A percentile compares a stretch with the other conserved stretches of the same genome.
These are phyloP conservation scores for Dioscorea dumetorum DNA, from an alignment of 106 monocot genomes.

Conservation along the genomic window DNA sequence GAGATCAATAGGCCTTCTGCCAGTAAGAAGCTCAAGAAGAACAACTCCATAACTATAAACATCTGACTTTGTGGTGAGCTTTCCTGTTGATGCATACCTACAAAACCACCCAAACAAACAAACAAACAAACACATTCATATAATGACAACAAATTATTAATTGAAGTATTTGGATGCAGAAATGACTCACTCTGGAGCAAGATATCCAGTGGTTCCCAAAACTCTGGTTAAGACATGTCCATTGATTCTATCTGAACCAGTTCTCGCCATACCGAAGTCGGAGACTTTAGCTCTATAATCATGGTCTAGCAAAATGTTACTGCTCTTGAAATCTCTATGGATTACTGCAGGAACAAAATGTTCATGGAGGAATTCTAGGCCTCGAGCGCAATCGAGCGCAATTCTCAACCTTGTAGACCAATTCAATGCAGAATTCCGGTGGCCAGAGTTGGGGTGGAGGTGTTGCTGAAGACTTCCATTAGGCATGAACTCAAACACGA, in stretches of 20 bases:
- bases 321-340: constrained; percentile 85
- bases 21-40: constrained; percentile 81
- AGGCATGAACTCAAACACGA: constrained; percentile 90
- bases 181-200: constrained; percentile 83
- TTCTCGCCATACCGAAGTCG: constrained; percentile 85
- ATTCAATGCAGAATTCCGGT: constrained; percentile 23
- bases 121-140: constrained; percentile 10
- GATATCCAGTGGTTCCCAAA: constrained; percentile 81
- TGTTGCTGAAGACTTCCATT: constrained; percentile 72
- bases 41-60: constrained; percentile 97
- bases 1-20: constrained; percentile 65
- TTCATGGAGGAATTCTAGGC: constrained; percentile 91
- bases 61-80: constrained; percentile 88
- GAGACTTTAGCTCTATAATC: constrained; percentile 84
- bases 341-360: constrained; percentile 69
- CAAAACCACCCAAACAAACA: constrained; percentile 12
- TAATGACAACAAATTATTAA: not conserved
- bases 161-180: not conserved
- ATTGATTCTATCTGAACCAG: constrained; percentile 78
- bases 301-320: constrained; percentile 76
- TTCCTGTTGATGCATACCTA: constrained; percentile 84
- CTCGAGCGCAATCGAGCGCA: constrained; percentile 80
- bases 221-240: constrained; percentile 73
- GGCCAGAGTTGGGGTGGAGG: constrained; percentile 35
- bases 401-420: constrained; percentile 71